A percentile compares a stretch with the other conserved stretches of the same genome.
Evolutionary conservation across 305 asterid genomes (phyloP).

Genomic region (Solanum hybrid): DNA sequence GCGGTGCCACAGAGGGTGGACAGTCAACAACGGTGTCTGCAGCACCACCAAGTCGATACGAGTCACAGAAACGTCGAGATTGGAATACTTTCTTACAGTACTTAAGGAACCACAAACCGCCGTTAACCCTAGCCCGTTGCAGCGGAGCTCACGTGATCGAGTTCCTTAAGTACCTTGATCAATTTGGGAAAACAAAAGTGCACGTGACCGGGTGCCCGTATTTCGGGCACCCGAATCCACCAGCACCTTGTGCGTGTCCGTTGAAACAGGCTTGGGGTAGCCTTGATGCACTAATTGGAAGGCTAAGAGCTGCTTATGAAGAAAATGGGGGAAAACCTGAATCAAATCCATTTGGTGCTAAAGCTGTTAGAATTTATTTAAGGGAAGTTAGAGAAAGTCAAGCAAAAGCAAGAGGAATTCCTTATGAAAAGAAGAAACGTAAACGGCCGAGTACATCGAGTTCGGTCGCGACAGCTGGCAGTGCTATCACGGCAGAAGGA

Average conservation of each 20-base stretch:
- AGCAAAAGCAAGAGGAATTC: slow-evolving; percentile 37
- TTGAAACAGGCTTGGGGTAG: slow-evolving; percentile 43
- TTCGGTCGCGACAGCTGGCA: not conserved
- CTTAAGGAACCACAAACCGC: slow-evolving; percentile 45
- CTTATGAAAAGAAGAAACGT: slow-evolving; percentile 37
- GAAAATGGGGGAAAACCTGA: slow-evolving; percentile 38
- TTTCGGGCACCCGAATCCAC: slow-evolving; percentile 40
- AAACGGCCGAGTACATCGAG: slow-evolving; percentile 12
- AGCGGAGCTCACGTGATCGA: slow-evolving; percentile 49
- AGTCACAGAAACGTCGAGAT: slow-evolving; percentile 72
- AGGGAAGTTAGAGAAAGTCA: slow-evolving; percentile 39
- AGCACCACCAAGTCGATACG: slow-evolving; percentile 57
- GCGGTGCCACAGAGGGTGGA: not conserved
- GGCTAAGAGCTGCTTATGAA: slow-evolving; percentile 38
- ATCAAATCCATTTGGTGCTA: slow-evolving; percentile 39
- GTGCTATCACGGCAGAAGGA: not conserved
- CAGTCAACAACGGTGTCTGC: slow-evolving; percentile 14
- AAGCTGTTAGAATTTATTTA: slow-evolving; percentile 33
- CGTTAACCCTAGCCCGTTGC: slow-evolving; percentile 26
- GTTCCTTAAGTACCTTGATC: slow-evolving; percentile 36
- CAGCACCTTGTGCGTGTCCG: slow-evolving; percentile 34
- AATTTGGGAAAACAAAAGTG: slow-evolving; percentile 41
- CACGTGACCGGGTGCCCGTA: slow-evolving; percentile 32
- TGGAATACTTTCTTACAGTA: slow-evolving; percentile 78
- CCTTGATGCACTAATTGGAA: slow-evolving; percentile 40